Percentiles rank a stretch among this genome's conserved stretches.
phyloP scores from a whole-genome alignment of 768 basidiomycete species.

The Coprinopsis strossmayeri region DNA sequence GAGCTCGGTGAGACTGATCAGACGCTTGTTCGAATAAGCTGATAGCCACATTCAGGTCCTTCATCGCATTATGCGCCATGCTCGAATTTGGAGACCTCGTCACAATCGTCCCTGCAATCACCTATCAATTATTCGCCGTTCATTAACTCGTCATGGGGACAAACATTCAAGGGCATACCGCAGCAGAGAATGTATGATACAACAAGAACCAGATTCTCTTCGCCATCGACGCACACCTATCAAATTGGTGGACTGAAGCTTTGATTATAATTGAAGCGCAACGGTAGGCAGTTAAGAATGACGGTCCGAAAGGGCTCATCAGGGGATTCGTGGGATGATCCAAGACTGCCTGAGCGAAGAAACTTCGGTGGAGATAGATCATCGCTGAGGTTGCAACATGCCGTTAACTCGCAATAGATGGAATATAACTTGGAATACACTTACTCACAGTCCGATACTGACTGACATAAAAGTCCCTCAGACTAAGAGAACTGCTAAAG shows the following conservation, averaged over 20 bases:
- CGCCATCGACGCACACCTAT: constrained; percentile 39
- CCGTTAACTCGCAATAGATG: not conserved
- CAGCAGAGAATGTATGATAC: constrained; percentile 45
- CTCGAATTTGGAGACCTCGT: constrained; percentile 45
- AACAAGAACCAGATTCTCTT: constrained; percentile 46
- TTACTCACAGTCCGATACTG: constrained; percentile 54
- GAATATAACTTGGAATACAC: constrained; percentile 19
- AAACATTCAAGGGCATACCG: too few species aligned
- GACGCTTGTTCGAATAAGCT: constrained; percentile 41
- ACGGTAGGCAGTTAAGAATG: constrained; percentile 48
- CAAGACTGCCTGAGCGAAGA: constrained; percentile 52
- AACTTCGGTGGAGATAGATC: constrained; percentile 50
- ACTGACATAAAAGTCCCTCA: constrained; percentile 49
- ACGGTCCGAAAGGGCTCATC: constrained; percentile 48
- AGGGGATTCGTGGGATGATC: constrained; percentile 48
- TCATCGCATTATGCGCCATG: constrained; percentile 41
- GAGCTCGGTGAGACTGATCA: constrained; percentile 37
- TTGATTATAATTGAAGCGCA: constrained; percentile 47
- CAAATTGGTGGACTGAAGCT: constrained; percentile 41
- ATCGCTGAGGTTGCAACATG: constrained; percentile 28
- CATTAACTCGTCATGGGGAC: constrained; percentile 4
- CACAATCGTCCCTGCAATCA: constrained; percentile 56
- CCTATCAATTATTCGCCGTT: too few species aligned
- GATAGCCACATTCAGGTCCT: constrained; percentile 40
- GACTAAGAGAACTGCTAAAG: constrained; percentile 41